Percentiles rank a stretch among this genome's conserved stretches.
phyloP scores from a whole-genome alignment of 2,329 filamentous ascomycete genomes.

The Fonsecaea multimorphosa region DNA sequence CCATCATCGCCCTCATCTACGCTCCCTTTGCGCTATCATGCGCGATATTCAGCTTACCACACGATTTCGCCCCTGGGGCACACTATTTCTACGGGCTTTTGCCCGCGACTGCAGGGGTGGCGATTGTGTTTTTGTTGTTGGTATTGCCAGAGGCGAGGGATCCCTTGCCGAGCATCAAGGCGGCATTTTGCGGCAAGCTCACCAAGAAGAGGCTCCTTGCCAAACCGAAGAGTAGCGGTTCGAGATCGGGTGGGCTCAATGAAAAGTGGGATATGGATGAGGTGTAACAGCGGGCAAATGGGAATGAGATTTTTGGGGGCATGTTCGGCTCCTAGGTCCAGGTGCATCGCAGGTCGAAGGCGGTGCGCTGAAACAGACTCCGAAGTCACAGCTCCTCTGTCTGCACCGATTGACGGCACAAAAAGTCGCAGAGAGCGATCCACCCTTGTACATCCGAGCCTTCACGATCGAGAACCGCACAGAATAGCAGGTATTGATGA shows the following conservation, averaged over 20 bases:
- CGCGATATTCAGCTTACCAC: conserved; percentile 34
- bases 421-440: neutral
- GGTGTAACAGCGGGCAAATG: conserved; percentile 14
- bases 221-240: conserved; percentile 19
- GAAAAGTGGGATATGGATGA: conserved; percentile 31
- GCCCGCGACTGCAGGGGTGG: conserved; percentile 32
- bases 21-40: conserved; percentile 34
- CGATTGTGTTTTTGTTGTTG: conserved; percentile 33
- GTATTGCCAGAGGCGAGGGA: conserved; percentile 34
- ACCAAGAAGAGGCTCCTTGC: conserved; percentile 33
- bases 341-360: neutral
- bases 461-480: neutral
- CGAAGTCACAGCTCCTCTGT: neutral
- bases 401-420: neutral
- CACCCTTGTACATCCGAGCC: neutral
- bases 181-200: conserved; percentile 30
- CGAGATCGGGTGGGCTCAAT: conserved; percentile 5
- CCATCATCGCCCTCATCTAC: conserved; percentile 35
- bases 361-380: neutral
- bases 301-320: neutral
- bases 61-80: conserved; percentile 33
- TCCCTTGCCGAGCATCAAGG: conserved; percentile 31
- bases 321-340: neutral
- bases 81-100: conserved; percentile 36
- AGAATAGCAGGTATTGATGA: neutral